Conservation (phyloP, 768 basidiomycete genomes). For the Heimioporus sp. region DNA sequence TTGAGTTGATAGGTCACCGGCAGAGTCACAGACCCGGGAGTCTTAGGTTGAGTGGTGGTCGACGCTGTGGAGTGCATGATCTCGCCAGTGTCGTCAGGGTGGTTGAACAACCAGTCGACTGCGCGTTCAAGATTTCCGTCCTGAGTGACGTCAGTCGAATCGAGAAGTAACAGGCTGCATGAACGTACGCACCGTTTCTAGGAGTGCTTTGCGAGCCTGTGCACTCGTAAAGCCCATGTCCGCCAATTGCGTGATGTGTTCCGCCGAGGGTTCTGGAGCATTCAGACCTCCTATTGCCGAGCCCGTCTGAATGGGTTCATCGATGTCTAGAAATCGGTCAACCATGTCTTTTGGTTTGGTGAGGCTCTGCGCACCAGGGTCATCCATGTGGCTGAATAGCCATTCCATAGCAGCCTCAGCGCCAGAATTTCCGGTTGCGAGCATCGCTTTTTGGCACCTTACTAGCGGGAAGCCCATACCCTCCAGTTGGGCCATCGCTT, state of each 20-base stretch:
- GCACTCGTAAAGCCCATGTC: slow-evolving; percentile 92
- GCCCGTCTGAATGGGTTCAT: slow-evolving; percentile 58
- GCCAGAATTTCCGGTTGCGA: slow-evolving; percentile 79
- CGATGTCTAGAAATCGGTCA: slow-evolving; percentile 65
- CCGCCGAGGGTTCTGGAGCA: slow-evolving; percentile 58
- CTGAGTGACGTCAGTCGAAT: slow-evolving; percentile 34
- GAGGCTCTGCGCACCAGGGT: slow-evolving; percentile 56
- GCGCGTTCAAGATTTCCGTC: slow-evolving; percentile 78
- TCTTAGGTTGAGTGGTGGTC: slow-evolving; percentile 9
- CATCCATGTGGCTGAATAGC: slow-evolving; percentile 95
- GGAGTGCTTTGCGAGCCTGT: slow-evolving; percentile 84
- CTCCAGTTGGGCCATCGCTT: slow-evolving; percentile 72
- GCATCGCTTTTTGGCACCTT: slow-evolving; percentile 85
- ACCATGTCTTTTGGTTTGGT: background rate
- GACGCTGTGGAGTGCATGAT: slow-evolving; percentile 31
- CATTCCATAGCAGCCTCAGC: slow-evolving; percentile 91
- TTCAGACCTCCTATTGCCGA: slow-evolving; percentile 22
- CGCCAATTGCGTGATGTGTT: slow-evolving; percentile 67
- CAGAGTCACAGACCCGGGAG: slow-evolving; percentile 54
- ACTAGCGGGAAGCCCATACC: slow-evolving; percentile 89
- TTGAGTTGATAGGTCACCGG: slow-evolving; percentile 82
- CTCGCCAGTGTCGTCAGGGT: slow-evolving; percentile 85
- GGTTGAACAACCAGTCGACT: slow-evolving; percentile 94
- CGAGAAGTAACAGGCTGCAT: background rate
- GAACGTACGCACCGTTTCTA: slow-evolving; percentile 66